Base-by-base conservation (phyloP, 129 eudicot species). In the Centella asiatica region DNA sequence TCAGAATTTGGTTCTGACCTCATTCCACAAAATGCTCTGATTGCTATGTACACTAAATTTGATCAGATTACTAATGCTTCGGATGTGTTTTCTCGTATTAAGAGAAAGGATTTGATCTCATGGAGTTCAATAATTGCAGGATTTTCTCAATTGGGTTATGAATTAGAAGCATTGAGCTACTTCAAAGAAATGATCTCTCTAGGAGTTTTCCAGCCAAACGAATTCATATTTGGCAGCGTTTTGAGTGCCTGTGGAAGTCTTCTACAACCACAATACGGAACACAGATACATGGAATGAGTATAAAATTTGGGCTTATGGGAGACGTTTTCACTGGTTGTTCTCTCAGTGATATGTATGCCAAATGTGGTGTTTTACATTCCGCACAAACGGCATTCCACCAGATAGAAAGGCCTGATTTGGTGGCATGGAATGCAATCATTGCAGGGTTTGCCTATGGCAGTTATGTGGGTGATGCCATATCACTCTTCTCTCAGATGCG, bases 41-140 rank as follows among this genome's bases (percentile, higher is more conserved):
- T 72, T 68, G 54, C 83, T 4, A 72, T 77, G 83, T 72, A 77
- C 55, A 77, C 45, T 12, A 77, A 68, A 62, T 77, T 68, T 44
- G 72, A 62, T 57, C 62, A 17, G 9, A 68, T 77, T 49, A 11
- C 53, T 19, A 71, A 67, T 47, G 83, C 83, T 32, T 24, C 17
- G 1, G 4, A 31, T 62, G 69, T 77, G 40, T 77, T 77, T 49
- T 62, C 75, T 37, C 48, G 51, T 20, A 72, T 72, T 31, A 49
- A 68, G 40, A 55, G 60, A 23, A 77, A 72, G 72, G 78, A 77
- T 60, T 58, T 77, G 70, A 64, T 72, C 50, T 77, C 83, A 6
- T 77, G 83, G 83, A 72, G 83, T 68, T 77, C 83, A 14, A 68
- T 77, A 47, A 77, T 77, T 47, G 53, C 78, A 5, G 83, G 83